Percentiles rank a stretch among this genome's conserved stretches.
phyloP scores from a whole-genome alignment of 2,329 filamentous ascomycete genomes.

The Exophiala viscosa region DNA sequence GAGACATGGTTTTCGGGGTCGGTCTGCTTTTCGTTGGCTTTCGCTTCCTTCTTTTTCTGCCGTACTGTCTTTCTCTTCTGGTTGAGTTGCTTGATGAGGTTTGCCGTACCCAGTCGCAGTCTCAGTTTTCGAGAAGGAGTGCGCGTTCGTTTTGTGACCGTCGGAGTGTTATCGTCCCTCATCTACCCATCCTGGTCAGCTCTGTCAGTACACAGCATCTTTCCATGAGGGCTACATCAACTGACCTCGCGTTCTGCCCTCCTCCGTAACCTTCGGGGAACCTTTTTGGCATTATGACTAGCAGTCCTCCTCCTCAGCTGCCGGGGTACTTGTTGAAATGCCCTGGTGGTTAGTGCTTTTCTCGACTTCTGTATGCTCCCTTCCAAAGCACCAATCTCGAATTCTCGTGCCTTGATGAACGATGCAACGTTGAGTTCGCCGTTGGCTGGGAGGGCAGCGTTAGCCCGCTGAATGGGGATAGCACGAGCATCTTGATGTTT shows the following conservation, averaged over 20 bases:
- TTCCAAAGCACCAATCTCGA: constrained; percentile 82
- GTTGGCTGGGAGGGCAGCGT: constrained; percentile 48
- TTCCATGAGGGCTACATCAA: background rate
- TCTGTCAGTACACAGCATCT: constrained; percentile 9
- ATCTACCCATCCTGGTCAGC: constrained; percentile 53
- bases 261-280: constrained; percentile 71
- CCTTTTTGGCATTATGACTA: constrained; percentile 88
- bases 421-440: constrained; percentile 81
- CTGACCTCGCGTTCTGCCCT: constrained; percentile 62
- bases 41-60: constrained; percentile 34
- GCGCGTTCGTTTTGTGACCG: constrained; percentile 57
- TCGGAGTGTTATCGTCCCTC: constrained; percentile 85
- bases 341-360: constrained; percentile 60
- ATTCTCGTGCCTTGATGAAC: constrained; percentile 81
- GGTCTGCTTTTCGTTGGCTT: constrained; percentile 32
- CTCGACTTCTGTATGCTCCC: constrained; percentile 75
- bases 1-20: constrained; percentile 25
- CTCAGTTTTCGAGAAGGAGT: constrained; percentile 46
- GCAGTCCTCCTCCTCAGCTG: constrained; percentile 81
- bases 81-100: constrained; percentile 62
- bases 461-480: constrained; percentile 45
- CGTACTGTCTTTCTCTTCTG: constrained; percentile 47
- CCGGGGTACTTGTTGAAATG: constrained; percentile 87
- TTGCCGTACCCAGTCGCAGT: constrained; percentile 69
- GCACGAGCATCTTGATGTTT: constrained; percentile 45